Evolutionary conservation across 305 asterid genomes (phyloP).

Genomic region (Solanum aculeatissimum): DNA sequence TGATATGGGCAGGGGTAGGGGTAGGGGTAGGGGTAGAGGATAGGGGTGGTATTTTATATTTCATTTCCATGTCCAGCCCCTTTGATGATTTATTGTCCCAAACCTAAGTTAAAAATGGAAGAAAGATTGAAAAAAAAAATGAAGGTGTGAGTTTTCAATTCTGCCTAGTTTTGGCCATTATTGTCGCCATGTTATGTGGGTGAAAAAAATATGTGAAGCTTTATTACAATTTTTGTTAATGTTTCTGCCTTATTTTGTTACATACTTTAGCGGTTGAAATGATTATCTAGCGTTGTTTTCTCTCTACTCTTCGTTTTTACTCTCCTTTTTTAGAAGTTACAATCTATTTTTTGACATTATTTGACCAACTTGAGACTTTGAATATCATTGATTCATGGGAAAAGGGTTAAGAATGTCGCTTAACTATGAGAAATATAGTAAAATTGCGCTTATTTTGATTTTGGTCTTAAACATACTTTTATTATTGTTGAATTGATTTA

Average conservation of each 20-base stretch:
- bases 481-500: too few species aligned
- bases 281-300: neutral
- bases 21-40: neutral
- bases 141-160: neutral
- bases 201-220: neutral
- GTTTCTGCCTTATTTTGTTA: neutral
- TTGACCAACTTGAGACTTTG: neutral
- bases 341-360: neutral
- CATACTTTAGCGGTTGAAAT: neutral
- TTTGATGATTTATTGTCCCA: conserved; percentile 11
- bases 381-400: neutral
- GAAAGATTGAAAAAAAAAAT: neutral
- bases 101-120: neutral
- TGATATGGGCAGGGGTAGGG: neutral
- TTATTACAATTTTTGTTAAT: neutral
- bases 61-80: conserved; percentile 44
- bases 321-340: neutral
- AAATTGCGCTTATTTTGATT: neutral
- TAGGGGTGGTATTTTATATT: conserved; percentile 11
- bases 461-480: neutral
- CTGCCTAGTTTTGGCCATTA: neutral
- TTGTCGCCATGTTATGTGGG: neutral
- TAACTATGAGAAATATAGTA: neutral
- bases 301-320: neutral
- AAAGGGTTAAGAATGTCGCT: neutral